Conservation (phyloP, 371 early-diverging fungal species). For the Haplosporangium sp. region DNA sequence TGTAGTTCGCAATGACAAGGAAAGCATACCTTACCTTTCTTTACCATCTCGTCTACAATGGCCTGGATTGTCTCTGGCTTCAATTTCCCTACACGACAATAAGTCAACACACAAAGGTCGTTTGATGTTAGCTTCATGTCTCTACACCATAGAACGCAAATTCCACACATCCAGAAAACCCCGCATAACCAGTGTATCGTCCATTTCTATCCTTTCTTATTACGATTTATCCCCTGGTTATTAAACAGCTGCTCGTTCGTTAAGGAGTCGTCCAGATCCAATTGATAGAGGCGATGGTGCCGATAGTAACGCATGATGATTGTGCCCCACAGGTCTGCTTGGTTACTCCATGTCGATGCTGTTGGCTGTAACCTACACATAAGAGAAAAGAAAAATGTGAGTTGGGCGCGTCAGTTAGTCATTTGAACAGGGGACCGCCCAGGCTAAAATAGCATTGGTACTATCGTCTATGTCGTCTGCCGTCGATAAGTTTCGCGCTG, state of each 20-base stretch:
- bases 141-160: not conserved
- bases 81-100: constrained; percentile 56
- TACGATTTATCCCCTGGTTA: constrained; percentile 75
- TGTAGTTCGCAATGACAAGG: not conserved
- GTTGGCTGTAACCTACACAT: constrained; percentile 80
- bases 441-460: too few relatives aligned
- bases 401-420: not conserved
- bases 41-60: constrained; percentile 80
- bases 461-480: too few relatives aligned
- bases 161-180: too few relatives aligned
- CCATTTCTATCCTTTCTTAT: constrained; percentile 6
- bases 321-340: constrained; percentile 81
- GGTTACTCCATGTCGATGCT: constrained; percentile 85
- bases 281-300: constrained; percentile 68
- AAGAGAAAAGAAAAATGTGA: not conserved
- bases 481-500: not conserved
- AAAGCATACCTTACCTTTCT: constrained; percentile 61
- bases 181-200: not conserved
- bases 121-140: not conserved
- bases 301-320: constrained; percentile 77
- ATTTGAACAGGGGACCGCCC: not conserved
- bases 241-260: constrained; percentile 67
- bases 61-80: constrained; percentile 71
- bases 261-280: constrained; percentile 74
- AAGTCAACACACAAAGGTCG: not conserved